Evolutionary conservation across 2,329 filamentous ascomycete species (phyloP).

Genomic region (Penicillium sp.): DNA sequence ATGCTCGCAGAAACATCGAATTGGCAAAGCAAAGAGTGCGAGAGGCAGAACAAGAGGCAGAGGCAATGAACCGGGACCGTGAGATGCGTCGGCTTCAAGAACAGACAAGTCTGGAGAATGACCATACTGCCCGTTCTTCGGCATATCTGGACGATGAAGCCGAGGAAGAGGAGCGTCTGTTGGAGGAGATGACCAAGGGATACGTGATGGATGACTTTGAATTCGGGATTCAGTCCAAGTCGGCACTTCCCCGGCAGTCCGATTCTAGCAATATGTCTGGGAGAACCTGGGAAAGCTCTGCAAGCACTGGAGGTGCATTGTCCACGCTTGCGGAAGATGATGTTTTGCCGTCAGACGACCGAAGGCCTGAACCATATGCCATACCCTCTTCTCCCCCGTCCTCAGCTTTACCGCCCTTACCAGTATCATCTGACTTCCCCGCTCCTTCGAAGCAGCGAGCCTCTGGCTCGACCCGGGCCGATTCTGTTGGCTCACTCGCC

Average conservation of each 20-base stretch:
- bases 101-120: conserved; percentile 19
- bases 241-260: conserved; percentile 69
- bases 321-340: conserved; percentile 68
- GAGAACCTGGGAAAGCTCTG: conserved; percentile 76
- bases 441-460: conserved; percentile 19
- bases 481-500: conserved; percentile 23
- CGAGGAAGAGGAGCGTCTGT: conserved; percentile 68
- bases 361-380: conserved; percentile 33
- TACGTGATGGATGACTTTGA: conserved; percentile 81
- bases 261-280: conserved; percentile 76
- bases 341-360: conserved; percentile 36
- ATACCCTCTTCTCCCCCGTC: conserved; percentile 36
- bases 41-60: conserved; percentile 67
- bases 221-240: conserved; percentile 65
- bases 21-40: conserved; percentile 71
- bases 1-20: conserved; percentile 65
- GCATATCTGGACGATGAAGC: conserved; percentile 60
- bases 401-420: conserved; percentile 43
- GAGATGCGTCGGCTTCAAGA: conserved; percentile 51
- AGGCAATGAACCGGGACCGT: conserved; percentile 57
- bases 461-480: conserved; percentile 17
- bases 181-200: conserved; percentile 84
- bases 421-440: conserved; percentile 44
- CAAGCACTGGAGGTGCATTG: conserved; percentile 63
- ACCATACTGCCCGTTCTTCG: conserved; percentile 29